These are phyloP conservation scores for Phytophthora tentaculata DNA, from an alignment of 352 stramenopile species.

Conservation along the genomic window DNA sequence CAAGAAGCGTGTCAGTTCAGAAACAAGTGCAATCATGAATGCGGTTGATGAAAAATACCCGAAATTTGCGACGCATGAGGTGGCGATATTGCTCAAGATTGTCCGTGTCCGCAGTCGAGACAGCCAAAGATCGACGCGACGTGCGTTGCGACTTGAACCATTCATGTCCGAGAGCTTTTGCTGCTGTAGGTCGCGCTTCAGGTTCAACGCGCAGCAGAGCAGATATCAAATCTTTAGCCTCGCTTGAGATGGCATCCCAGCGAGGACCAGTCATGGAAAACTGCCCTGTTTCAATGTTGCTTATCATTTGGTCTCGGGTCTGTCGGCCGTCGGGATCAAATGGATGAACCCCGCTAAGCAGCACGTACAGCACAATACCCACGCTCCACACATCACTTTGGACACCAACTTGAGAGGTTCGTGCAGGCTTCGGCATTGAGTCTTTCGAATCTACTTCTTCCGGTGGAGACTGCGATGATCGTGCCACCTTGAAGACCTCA, in stretches of 20 bases:
- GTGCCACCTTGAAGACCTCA: conserved; percentile 52
- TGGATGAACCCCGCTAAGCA: conserved; percentile 81
- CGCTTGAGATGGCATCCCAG: conserved; percentile 56
- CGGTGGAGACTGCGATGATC: background rate
- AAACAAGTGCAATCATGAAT: too few species aligned
- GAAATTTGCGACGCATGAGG: conserved; percentile 72
- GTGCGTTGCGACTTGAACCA: conserved; percentile 62
- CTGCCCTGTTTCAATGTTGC: conserved; percentile 50
- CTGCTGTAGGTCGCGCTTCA: conserved; percentile 37
- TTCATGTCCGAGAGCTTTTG: conserved; percentile 44
- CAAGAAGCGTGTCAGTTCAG: background rate
- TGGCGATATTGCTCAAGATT: conserved; percentile 62
- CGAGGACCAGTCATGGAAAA: conserved; percentile 50
- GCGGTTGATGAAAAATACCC: too few species aligned
- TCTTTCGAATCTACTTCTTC: conserved; percentile 9
- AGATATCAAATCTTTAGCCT: conserved; percentile 57
- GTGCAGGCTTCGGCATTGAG: conserved; percentile 23
- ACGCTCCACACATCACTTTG: conserved; percentile 90
- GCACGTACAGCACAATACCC: conserved; percentile 89
- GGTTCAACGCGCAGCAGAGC: conserved; percentile 44
- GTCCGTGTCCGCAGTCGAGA: conserved; percentile 53
- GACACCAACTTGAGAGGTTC: conserved; percentile 35
- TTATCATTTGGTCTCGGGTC: conserved; percentile 78
- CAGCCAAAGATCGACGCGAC: conserved; percentile 49
- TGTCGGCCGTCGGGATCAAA: conserved; percentile 79